phyloP scores from a whole-genome alignment of 768 basidiomycete species.

The Lentinula raphanica region DNA sequence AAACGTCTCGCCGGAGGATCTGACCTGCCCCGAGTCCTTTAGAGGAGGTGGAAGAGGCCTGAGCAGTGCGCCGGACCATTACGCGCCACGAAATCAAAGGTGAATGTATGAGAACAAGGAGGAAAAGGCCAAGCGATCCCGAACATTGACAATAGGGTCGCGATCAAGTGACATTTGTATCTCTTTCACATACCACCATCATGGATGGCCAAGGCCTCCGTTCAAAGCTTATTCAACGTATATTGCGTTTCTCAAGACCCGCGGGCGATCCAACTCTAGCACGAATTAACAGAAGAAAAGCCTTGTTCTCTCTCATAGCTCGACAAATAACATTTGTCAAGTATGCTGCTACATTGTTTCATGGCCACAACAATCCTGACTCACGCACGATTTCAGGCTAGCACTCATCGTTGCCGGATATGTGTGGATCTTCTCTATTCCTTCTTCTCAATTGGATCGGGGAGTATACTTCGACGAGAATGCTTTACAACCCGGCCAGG shows the following conservation, averaged over 20 bases:
- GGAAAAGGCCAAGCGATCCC: constrained; percentile 10
- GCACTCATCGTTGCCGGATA: constrained; percentile 61
- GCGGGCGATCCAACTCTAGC: constrained; percentile 12
- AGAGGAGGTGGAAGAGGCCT: constrained; percentile 33
- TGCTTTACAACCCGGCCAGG: constrained; percentile 89
- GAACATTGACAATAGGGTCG: constrained; percentile 9
- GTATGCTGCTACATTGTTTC: background rate
- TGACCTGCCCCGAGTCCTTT: constrained; percentile 60
- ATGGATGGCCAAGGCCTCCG: constrained; percentile 9
- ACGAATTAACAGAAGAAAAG: constrained; percentile 10
- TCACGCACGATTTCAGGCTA: constrained; percentile 32
- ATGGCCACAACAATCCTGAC: background rate
- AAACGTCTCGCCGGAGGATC: constrained; percentile 52
- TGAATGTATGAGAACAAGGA: constrained; percentile 9
- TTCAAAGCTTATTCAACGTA: background rate
- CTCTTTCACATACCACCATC: constrained; percentile 4
- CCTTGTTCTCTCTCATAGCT: constrained; percentile 7
- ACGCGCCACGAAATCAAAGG: constrained; percentile 9
- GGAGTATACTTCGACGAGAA: constrained; percentile 91
- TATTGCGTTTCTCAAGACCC: constrained; percentile 8
- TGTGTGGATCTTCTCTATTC: constrained; percentile 80
- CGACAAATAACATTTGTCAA: constrained; percentile 7
- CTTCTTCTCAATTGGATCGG: constrained; percentile 57
- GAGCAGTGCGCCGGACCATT: constrained; percentile 64
- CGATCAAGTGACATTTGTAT: background rate